phyloP scores from a whole-genome alignment of 1,139 yeast genomes.

The Yamadazyma sp. region DNA sequence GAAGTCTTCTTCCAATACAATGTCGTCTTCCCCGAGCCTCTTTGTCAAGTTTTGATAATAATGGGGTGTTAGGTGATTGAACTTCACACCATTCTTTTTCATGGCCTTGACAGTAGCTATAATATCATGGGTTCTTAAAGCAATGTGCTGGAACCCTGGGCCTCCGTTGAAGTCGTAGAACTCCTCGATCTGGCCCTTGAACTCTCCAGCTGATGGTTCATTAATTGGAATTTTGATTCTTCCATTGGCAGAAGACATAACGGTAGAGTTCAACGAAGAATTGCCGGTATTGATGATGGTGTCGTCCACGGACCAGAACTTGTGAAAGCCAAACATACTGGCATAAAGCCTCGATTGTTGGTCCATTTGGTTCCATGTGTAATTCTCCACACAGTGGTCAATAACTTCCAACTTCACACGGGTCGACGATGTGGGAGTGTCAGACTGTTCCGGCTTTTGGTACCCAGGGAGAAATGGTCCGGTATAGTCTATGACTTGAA shows the following conservation, averaged over 20 bases:
- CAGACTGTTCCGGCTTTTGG: constrained; percentile 1
- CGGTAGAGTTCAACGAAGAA: constrained; percentile 71
- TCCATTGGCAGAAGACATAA: constrained; percentile 71
- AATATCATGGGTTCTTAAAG: constrained; percentile 63
- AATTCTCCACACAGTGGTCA: constrained; percentile 83
- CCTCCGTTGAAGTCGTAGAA: constrained; percentile 74
- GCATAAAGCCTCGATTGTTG: constrained; percentile 59
- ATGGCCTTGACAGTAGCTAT: constrained; percentile 54
- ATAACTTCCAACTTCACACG: constrained; percentile 34
- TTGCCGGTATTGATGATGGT: constrained; percentile 64
- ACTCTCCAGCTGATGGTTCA: constrained; percentile 72
- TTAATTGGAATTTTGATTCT: constrained; percentile 76
- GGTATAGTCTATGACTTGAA: constrained; percentile 46
- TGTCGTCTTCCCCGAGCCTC: constrained; percentile 38
- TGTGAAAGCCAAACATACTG: constrained; percentile 65
- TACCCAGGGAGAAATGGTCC: constrained; percentile 65
- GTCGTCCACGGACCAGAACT: constrained; percentile 85
- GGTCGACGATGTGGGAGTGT: too few relatives aligned
- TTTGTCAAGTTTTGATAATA: constrained; percentile 55
- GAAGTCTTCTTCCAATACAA: constrained; percentile 47
- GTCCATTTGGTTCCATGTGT: constrained; percentile 67
- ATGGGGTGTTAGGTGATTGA: constrained; percentile 54
- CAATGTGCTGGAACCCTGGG: constrained; percentile 83
- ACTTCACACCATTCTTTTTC: constrained; percentile 64
- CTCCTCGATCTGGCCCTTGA: constrained; percentile 79